phyloP scores from a whole-genome alignment of 1,284 basidiomycete species.

The Phylloporus gajari region DNA sequence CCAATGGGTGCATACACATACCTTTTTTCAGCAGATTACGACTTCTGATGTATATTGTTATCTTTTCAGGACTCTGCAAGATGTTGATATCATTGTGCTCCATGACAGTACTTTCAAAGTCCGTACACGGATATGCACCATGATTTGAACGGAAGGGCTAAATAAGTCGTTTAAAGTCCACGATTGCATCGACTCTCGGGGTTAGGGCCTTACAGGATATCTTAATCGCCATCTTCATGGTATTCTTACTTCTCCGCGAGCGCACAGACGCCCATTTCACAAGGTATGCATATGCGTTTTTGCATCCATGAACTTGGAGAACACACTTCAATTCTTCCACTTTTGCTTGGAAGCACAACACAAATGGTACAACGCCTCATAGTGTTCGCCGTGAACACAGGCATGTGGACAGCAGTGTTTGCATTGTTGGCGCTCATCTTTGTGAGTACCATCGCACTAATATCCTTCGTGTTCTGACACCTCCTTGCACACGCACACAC shows the following conservation, averaged over 20 bases:
- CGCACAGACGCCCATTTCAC: neutral
- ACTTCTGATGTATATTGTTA: neutral
- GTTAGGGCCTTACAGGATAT: conserved; percentile 15
- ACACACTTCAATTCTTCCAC: neutral
- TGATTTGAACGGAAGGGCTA: neutral
- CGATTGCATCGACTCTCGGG: neutral
- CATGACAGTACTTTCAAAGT: neutral
- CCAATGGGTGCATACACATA: conserved; percentile 17
- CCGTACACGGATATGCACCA: neutral
- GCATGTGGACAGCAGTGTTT: conserved; percentile 26
- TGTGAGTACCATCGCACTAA: conserved; percentile 8
- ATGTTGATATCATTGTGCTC: neutral
- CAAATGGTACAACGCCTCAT: conserved; percentile 26
- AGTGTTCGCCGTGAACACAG: conserved; percentile 26
- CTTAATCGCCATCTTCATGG: conserved; percentile 14
- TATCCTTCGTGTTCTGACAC: neutral
- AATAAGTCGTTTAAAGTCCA: conserved; percentile 4
- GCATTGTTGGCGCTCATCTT: conserved; percentile 23
- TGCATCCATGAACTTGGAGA: neutral
- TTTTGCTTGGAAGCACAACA: conserved; percentile 12
- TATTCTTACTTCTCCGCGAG: conserved; percentile 19
- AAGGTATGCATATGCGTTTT: conserved; percentile 5
- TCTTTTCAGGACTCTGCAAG: neutral
- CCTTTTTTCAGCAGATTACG: no score
- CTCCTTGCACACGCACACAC: neutral